Evolutionary conservation across 345 rosid species (phyloP), one percentile per base, ranked within the genome.

Genomic region (Linum usitatissimum): DNA sequence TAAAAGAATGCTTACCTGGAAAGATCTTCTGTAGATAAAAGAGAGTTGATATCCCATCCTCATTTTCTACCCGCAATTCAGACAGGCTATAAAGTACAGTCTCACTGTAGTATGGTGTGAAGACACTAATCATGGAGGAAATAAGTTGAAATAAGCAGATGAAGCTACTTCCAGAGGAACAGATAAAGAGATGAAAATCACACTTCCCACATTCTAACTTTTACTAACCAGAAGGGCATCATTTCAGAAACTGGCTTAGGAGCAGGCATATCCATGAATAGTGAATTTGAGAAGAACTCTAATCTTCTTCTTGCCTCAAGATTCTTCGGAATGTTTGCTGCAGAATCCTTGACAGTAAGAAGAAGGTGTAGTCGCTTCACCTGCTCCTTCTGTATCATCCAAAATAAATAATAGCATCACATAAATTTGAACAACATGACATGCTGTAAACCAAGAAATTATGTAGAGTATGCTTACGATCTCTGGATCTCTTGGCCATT

Each of bases 41-140:
- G 70, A 93, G 91, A 68, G 65, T 84, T 45, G 99, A 93, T 80
- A 93, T 87, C 57, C 99, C 99, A 80, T 93, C 99, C 81, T 93
- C 99, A 75, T 93, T 93, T 81, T 93, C 97, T 17, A 77, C 80
- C 67, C 84, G 92, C 74, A 93, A 73, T 4, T 93, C 99, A 53
- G 90, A 80, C 73, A 83, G 78, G 73, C 99, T 90, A 80, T 93
- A 93, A 60, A 93, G 79, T 61, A 93, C 99, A 61, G 99, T 93
- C 86, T 93, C 99, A 51, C 97, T 93, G 84, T 93, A 93, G 85
- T 93, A 93, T 12, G 99, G 99, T 34, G 99, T 93, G 81, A 93
- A 93, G 65, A 93, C 96, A 70, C 99, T 93, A 66, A 75, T 65
- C 69, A 53, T 73, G 71, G 68, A 60, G 60, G 42, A 9, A 68